Conservation (phyloP, 352 stramenopile species). For the Peronosclerospora sorghi region DNA sequence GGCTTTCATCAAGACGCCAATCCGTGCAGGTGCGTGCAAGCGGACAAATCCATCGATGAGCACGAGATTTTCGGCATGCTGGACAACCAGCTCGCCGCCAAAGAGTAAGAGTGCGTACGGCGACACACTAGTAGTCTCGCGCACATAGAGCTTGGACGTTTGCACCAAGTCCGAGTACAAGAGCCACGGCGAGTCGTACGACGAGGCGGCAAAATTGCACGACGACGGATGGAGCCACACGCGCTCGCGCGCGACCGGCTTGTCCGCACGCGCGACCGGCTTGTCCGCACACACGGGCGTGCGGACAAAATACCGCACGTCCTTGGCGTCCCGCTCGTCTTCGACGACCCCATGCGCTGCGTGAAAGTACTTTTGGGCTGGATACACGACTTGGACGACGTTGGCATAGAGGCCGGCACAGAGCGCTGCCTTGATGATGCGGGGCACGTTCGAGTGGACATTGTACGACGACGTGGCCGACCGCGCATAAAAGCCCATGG, state of each 20-base stretch:
- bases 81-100: slow-evolving; percentile 87
- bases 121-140: slow-evolving; percentile 94
- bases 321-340: slow-evolving; percentile 86
- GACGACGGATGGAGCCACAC: slow-evolving; percentile 96
- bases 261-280: not conserved
- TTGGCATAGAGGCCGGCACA: slow-evolving; percentile 78
- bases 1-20: slow-evolving; percentile 93
- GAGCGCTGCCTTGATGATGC: slow-evolving; percentile 86
- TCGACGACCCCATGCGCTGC: slow-evolving; percentile 84
- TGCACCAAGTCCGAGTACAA: slow-evolving; percentile 93
- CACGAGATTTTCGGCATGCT: slow-evolving; percentile 86
- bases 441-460: slow-evolving; percentile 55
- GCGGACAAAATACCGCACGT: slow-evolving; percentile 90
- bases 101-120: slow-evolving; percentile 97
- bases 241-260: slow-evolving; percentile 42
- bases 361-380: slow-evolving; percentile 91
- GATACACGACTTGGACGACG: slow-evolving; percentile 80
- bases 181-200: slow-evolving; percentile 93
- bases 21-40: slow-evolving; percentile 89
- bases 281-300: not conserved
- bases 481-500: slow-evolving; percentile 70
- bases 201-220: slow-evolving; percentile 79
- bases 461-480: slow-evolving; percentile 34
- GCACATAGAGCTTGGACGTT: slow-evolving; percentile 95
- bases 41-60: slow-evolving; percentile 87